Evolutionary conservation across 164 flowering plant species (phyloP), one percentile per base, ranked within the genome.

Genomic region (Santalum album): DNA sequence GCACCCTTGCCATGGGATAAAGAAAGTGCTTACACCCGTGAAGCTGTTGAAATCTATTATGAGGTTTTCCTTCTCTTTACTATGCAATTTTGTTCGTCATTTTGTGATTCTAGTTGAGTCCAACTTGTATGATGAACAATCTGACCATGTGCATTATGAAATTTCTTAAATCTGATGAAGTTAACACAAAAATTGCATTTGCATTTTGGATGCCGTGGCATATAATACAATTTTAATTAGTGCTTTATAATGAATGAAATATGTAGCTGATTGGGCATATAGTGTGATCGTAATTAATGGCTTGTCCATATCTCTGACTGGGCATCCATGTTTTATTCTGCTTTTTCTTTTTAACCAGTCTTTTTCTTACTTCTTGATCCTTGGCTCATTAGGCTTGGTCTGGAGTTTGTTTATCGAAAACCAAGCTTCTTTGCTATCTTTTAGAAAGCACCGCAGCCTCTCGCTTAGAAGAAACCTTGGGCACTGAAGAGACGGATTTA

Each of bases 1-100:
- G 83, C 80, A 12, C 86, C 94, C 24, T 63, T 89, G 73, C 81
- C 86, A 7, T 92, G 98, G 98, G 99, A 92, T 67, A 68, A 49
- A 40, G 77, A 81, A 34, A 72, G 76, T 32, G 59, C 70, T 57
- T 92, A 92, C 64, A 81, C 80, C 7, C 91, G 96, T 27, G 80
- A 78, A 27, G 74, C 83, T 38, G 29, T 92, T 72, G 96, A 92
- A 62, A 40, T 92, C 40, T 84, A 84, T 63, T 89, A 81, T 67
- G 89, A 88, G 95, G 96, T 92, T 73, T 56, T 61, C 20, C 32
- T 49, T 57, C 15, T 25, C 22, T 1, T 49, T 17, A 22, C 24
- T 55, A 18, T 10, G 9, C 9, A 4, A 29, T 9, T 29, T 3
- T 29, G 6, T 3, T 29, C 9, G 34, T 29, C n/a, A n/a, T n/a